Evolutionary conservation across 768 basidiomycete species (phyloP).

Genomic region (Rhodosporidiobolus sp.): DNA sequence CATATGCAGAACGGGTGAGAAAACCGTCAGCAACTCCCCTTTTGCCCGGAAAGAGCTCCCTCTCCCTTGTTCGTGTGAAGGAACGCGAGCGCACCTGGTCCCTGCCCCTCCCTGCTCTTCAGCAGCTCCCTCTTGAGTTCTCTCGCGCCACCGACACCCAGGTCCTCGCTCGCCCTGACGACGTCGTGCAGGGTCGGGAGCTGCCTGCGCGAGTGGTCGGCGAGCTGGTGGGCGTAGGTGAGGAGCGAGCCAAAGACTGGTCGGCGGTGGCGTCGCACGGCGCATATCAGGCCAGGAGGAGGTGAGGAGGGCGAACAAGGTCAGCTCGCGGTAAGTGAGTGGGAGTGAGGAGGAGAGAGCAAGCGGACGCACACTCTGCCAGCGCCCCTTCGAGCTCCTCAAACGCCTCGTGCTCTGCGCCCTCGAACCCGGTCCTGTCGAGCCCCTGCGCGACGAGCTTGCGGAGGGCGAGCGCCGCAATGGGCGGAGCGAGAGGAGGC

Average conservation of each 20-base stretch:
- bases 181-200: slow-evolving; percentile 24
- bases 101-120: neutral
- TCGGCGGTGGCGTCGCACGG: neutral
- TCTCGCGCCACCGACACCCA: slow-evolving; percentile 11
- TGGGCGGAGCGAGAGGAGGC: slow-evolving; percentile 17
- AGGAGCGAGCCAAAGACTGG: slow-evolving; percentile 32
- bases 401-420: slow-evolving; percentile 3
- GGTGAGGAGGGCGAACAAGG: neutral
- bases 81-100: neutral
- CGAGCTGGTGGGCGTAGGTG: slow-evolving; percentile 19
- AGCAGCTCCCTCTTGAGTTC: slow-evolving; percentile 4
- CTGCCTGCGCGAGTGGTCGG: slow-evolving; percentile 28
- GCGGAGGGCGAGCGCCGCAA: slow-evolving; percentile 11
- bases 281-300: too few species aligned
- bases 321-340: neutral
- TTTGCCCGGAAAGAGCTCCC: too few species aligned
- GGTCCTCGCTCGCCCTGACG: neutral
- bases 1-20: too few species aligned
- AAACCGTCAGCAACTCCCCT: neutral
- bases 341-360: neutral
- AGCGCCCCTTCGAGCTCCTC: slow-evolving; percentile 31
- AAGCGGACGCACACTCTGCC: slow-evolving; percentile 7
- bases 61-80: neutral
- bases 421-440: slow-evolving; percentile 6
- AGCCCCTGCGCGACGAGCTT: slow-evolving; percentile 5